phyloP scores from a whole-genome alignment of 176 grass and related monocot species.

The Oryza punctata region DNA sequence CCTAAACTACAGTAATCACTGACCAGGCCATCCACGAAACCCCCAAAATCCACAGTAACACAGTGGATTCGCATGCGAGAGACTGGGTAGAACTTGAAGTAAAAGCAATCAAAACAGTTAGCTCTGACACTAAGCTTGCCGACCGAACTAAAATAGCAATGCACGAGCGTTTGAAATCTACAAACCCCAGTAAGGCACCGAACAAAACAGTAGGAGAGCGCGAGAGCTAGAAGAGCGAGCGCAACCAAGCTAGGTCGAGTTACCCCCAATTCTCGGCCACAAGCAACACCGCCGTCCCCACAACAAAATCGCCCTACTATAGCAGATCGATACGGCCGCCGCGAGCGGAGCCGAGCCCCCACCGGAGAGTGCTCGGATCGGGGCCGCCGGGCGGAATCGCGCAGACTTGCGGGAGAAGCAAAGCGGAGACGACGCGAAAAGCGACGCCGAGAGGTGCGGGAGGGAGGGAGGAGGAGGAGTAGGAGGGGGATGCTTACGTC shows the following conservation, averaged over 20 bases:
- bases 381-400: constrained; percentile 2
- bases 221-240: not conserved
- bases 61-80: not conserved
- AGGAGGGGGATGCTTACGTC: constrained; percentile 55
- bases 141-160: not conserved
- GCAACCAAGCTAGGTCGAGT: constrained; percentile 28
- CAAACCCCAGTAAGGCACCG: not conserved
- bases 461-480: not conserved
- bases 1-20: not conserved
- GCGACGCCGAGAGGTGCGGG: not conserved
- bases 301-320: not conserved
- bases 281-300: not conserved
- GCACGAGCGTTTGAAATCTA: not conserved
- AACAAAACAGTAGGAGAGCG: not conserved
- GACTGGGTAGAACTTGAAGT: not conserved
- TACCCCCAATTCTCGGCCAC: not conserved
- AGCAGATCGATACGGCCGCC: not conserved
- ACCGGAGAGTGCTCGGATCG: not conserved
- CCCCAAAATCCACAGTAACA: not conserved
- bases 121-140: not conserved
- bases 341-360: not conserved
- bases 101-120: not conserved
- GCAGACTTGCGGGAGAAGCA: constrained; percentile 46
- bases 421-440: constrained; percentile 31
- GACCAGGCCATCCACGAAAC: not conserved